Base-by-base conservation (phyloP, 306 rosid genomes). In the Vachellia pachyceras region DNA sequence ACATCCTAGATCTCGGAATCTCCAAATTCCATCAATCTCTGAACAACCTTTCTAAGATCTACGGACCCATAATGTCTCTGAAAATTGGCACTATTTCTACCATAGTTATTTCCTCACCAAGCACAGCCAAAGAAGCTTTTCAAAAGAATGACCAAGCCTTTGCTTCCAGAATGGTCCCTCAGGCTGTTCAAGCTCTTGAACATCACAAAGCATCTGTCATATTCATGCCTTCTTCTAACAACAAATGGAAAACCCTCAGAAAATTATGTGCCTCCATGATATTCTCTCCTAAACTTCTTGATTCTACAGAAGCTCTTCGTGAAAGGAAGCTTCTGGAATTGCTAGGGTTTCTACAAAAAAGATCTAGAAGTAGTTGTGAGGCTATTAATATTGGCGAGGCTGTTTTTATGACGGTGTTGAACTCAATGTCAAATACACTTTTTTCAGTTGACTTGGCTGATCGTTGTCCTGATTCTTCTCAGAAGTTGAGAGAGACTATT, bases 1-100 rank as follows among this genome's bases (percentile, higher is more conserved):
- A 88, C 72, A 85, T 88, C 4, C 47, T 87, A 18, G 79, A 81
- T 23, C 87, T 91, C 40, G 83, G 86, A 3, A 52, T 82, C 22
- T 25, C 79, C 33, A 81, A 72, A n/a, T 90, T 92, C 12, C 89
- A 85, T 79, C 69, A 47, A 71, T 50, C 90, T 42, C 84, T 81
- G n/a, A 1, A 3, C 6, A 72, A 61, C 9, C 79, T 82, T 33
- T 77, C 82, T 41, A 63, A 49, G 71, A 77, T 11, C 12, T 75
- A 81, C 45, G 84, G 82, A 7, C 82, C 79, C 25, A 50, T 82
- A 0, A 77, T 82, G 79, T 49, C 54, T 1, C 69, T 82, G 10
- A 77, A 33, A 47, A 66, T 82, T 22, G 85, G 85, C 69, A 77
- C 66, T 3, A 40, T 72, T 7, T 71, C 82, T 37, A 72, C 85